phyloP scores from a whole-genome alignment of 768 basidiomycete species.

The Kwoniella pini region DNA sequence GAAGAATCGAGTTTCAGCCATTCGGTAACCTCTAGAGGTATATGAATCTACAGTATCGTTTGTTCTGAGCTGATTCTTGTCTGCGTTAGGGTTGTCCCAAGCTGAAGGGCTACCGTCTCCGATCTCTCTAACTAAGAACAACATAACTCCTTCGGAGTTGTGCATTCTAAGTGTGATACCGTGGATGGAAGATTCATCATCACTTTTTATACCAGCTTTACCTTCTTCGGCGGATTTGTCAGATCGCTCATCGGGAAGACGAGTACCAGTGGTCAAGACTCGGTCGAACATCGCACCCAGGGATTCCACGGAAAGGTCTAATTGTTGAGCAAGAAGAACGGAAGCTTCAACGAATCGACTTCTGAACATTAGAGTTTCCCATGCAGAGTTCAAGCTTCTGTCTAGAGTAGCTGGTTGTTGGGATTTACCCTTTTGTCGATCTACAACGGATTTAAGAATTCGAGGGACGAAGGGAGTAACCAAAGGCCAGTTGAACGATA shows the following conservation, averaged over 20 bases:
- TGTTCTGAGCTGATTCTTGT: slow-evolving; percentile 21
- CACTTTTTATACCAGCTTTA: slow-evolving; percentile 9
- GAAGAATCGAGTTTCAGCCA: slow-evolving; percentile 54
- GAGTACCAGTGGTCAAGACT: slow-evolving; percentile 51
- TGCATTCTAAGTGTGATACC: slow-evolving; percentile 47
- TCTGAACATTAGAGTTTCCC: slow-evolving; percentile 43
- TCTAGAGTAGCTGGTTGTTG: slow-evolving; percentile 21
- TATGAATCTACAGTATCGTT: slow-evolving; percentile 50
- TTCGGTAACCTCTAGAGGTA: slow-evolving; percentile 50
- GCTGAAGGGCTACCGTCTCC: slow-evolving; percentile 30
- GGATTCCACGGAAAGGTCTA: slow-evolving; percentile 49
- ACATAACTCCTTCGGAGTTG: slow-evolving; percentile 53
- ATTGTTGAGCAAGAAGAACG: slow-evolving; percentile 48
- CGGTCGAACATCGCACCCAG: slow-evolving; percentile 54
- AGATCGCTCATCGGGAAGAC: slow-evolving; percentile 17
- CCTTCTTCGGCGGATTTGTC: slow-evolving; percentile 28
- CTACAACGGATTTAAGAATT: slow-evolving; percentile 38
- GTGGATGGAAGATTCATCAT: slow-evolving; percentile 46
- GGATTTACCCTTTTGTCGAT: slow-evolving; percentile 26
- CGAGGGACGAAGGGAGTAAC: slow-evolving; percentile 51
- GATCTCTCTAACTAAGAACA: slow-evolving; percentile 54
- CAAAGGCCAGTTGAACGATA: slow-evolving; percentile 54
- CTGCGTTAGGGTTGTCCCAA: slow-evolving; percentile 26
- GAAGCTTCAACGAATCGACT: slow-evolving; percentile 52
- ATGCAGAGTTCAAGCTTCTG: slow-evolving; percentile 14